Base-by-base conservation (phyloP, 441 rosid genomes). In the Omphalea diandra region DNA sequence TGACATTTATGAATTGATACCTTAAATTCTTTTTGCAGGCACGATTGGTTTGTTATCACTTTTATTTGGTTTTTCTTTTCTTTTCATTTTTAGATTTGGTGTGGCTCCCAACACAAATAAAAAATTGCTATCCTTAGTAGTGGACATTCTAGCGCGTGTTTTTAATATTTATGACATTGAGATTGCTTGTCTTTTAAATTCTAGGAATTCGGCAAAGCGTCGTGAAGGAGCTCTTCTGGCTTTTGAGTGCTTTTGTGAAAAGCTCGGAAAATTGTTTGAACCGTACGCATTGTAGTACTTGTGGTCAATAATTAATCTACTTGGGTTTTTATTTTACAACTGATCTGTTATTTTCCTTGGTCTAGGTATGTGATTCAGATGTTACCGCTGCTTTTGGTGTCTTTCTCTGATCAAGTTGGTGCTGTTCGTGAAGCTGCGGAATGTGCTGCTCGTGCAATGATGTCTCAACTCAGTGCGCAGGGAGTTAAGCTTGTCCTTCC, bases 351-450 rank as follows among this genome's bases (percentile, higher is more conserved):
- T 72, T 46, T n/a, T 20, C 54, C 33, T 74, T 82, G 76, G 53
- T 77, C 44, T 78, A 96, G 99, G 86, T 96, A 94, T 68, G 95
- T 94, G 69, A 96, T 96, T 80, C 93, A 85, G 80, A 86, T 96
- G 98, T 79, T 96, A 74, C 99, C 98, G 18, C 77, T 94, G 49
- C 97, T 94, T 43, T 76, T 96, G 86, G 97, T 90, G 73, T 90
- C 96, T 67, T 96, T 96, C 84, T 96, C 99, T 77, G 99, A 96
- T 83, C 99, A 87, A 91, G 98, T 94, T 64, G 87, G 89, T 61
- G 98, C 98, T 12, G 97, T 96, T 80, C 99, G 99, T 64, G 99
- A 94, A 80, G 98, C 97, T 79, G 98, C 98, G 71, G 98, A 96
- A 73, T 90, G 97, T 77, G 97, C 98, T 79, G 95, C 98, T 72